These are phyloP conservation scores for Stagonosporopsis cucurbitacearum DNA, from an alignment of 2,329 filamentous ascomycete genomes.

Conservation along the genomic window DNA sequence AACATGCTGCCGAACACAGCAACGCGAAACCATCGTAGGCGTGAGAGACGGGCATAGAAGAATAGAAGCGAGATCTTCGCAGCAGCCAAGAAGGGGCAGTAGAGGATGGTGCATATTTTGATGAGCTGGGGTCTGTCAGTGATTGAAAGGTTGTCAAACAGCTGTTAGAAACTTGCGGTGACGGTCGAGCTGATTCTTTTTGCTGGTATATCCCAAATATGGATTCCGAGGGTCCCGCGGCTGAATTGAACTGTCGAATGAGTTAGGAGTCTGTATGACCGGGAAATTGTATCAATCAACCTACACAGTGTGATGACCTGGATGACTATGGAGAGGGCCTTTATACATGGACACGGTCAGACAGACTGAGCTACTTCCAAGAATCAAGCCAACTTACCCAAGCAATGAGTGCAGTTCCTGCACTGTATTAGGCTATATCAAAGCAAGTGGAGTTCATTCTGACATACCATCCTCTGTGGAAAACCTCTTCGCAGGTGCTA, in stretches of 20 bases:
- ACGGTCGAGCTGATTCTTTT: slow-evolving; percentile 19
- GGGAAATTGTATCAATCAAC: not conserved
- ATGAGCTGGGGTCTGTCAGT: slow-evolving; percentile 2
- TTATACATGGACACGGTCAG: not conserved
- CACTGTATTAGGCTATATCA: not conserved
- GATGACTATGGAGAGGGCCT: slow-evolving; percentile 20
- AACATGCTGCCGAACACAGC: slow-evolving; percentile 26
- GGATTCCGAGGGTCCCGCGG: slow-evolving; percentile 23
- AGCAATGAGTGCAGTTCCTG: slow-evolving; percentile 20
- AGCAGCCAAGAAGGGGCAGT: slow-evolving; percentile 24
- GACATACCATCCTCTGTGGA: slow-evolving; percentile 37
- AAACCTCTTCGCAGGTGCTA: slow-evolving; percentile 25
- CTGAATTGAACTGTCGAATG: slow-evolving; percentile 14
- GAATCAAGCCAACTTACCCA: slow-evolving; percentile 14
- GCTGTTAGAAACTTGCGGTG: slow-evolving; percentile 4
- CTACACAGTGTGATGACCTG: slow-evolving; percentile 18
- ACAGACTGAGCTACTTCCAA: not conserved
- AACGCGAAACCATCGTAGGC: slow-evolving; percentile 19
- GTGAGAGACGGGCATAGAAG: slow-evolving; percentile 26
- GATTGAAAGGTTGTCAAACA: not conserved
- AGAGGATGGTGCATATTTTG: slow-evolving; percentile 20
- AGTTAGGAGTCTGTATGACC: not conserved
- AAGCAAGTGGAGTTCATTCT: too few species aligned
- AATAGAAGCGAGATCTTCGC: slow-evolving; percentile 32
- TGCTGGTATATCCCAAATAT: slow-evolving; percentile 29